Conservation (phyloP, 345 rosid species). For the Bruguiera parviflora region DNA sequence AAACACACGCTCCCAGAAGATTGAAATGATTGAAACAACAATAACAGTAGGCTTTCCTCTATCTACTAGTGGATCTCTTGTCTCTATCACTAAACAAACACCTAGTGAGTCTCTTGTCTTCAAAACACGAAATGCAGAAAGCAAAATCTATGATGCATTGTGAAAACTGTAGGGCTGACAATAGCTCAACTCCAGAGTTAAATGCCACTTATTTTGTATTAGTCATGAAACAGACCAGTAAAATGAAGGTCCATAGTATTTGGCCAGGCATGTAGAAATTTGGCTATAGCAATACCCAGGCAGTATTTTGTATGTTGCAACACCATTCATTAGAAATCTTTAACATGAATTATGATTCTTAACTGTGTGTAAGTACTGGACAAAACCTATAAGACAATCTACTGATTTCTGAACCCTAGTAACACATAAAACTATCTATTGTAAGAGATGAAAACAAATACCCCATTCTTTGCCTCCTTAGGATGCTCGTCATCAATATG, state of each 20-base stretch:
- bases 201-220: neutral
- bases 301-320: slow-evolving; percentile 1
- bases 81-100: no score
- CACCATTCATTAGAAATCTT: neutral
- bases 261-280: neutral
- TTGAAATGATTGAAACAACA: neutral
- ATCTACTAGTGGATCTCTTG: no score
- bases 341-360: neutral
- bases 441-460: slow-evolving; percentile 27
- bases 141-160: neutral
- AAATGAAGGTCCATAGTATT: no score
- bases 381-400: neutral
- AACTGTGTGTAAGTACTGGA: neutral
- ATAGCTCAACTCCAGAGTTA: neutral
- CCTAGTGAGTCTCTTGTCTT: no score
- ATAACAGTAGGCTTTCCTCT: neutral
- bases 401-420: neutral
- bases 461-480: slow-evolving; percentile 84
- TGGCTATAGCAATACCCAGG: neutral
- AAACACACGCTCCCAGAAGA: neutral
- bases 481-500: slow-evolving; percentile 94
- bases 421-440: slow-evolving; percentile 3
- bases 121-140: no score
- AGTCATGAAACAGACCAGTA: no score
- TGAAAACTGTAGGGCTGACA: neutral